Conservation (phyloP, 2,329 filamentous ascomycete species). For the Penicillium sp. region DNA sequence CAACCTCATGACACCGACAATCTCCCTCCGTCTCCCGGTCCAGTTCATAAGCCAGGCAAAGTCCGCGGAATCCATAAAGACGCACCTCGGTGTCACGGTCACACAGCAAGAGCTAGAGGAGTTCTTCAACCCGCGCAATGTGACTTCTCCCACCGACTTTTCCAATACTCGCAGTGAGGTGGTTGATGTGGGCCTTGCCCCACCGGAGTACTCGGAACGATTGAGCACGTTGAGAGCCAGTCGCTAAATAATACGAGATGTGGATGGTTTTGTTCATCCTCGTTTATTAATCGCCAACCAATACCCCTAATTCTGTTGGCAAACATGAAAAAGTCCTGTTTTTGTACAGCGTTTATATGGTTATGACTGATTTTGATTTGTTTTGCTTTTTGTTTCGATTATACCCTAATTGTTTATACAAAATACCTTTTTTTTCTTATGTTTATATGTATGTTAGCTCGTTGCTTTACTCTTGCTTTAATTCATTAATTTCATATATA, state of each 20-base stretch:
- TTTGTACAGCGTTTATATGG: not conserved
- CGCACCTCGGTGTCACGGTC: slow-evolving; percentile 14
- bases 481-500: not conserved
- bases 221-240: not conserved
- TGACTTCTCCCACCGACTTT: slow-evolving; percentile 17
- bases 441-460: not conserved
- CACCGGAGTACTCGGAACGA: slow-evolving; percentile 20
- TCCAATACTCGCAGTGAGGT: not conserved
- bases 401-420: not conserved
- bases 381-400: not conserved
- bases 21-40: slow-evolving; percentile 44
- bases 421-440: not conserved
- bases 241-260: not conserved
- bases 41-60: slow-evolving; percentile 37
- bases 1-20: slow-evolving; percentile 39
- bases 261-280: not conserved
- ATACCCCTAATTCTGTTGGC: slow-evolving; percentile 3
- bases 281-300: not conserved
- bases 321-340: not conserved
- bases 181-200: slow-evolving; percentile 12
- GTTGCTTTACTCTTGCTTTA: not conserved
- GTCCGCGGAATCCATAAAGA: slow-evolving; percentile 8
- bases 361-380: not conserved
- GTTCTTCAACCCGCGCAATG: slow-evolving; percentile 30
- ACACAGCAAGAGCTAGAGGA: slow-evolving; percentile 29